Base-by-base conservation (phyloP, 2,329 filamentous ascomycete species). In the Ascochyta pisi region DNA sequence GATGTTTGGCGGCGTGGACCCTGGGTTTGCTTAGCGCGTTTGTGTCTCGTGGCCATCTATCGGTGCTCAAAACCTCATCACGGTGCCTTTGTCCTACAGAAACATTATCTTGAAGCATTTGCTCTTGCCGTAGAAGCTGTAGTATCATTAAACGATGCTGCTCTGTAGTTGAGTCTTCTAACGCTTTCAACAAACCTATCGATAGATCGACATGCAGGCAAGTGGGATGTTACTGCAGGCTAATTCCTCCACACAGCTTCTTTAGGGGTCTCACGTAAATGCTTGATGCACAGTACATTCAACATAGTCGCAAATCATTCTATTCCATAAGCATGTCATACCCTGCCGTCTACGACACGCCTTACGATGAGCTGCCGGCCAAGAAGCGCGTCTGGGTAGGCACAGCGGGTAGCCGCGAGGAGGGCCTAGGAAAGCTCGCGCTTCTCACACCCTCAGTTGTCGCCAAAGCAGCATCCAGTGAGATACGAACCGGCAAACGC, bases 381-480 rank as follows among this genome's bases (percentile, higher is more conserved):
- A 78, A 77, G 6, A 78, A 73, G 24, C 78, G 77, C 27, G 79
- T 83, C 31, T 84, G 81, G 82, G 63, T 77, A 15, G 79, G 76
- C 4, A 57, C 70, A 8, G 78, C 82, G 0, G 78, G 77, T 6
- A 81, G 78, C 8, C 68, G 66, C 27, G 80, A 82, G 53, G 82
- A 84, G 69, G 82, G 81, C 0, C 70, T 84, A 0, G 82, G 82
- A 2, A 79, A 79, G 23, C 77, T 86, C 0, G 77, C 77, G 0
- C 76, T 85, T 1, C 73, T 85, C 15, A 85, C 83, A 0, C 80
- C 82, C 2, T 78, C 82, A 1, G 68, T 80, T 1, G 80, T 84
- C 9, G 77, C 79, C 6, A 73, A 73, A 23, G 77, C 81, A 1
- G 82, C 83, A 13, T 70, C 74, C 12, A 70, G 71, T 3, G 78